These are phyloP conservation scores for Purpureocillium lavendulum DNA, from an alignment of 2,329 filamentous ascomycete genomes.

Conservation along the genomic window DNA sequence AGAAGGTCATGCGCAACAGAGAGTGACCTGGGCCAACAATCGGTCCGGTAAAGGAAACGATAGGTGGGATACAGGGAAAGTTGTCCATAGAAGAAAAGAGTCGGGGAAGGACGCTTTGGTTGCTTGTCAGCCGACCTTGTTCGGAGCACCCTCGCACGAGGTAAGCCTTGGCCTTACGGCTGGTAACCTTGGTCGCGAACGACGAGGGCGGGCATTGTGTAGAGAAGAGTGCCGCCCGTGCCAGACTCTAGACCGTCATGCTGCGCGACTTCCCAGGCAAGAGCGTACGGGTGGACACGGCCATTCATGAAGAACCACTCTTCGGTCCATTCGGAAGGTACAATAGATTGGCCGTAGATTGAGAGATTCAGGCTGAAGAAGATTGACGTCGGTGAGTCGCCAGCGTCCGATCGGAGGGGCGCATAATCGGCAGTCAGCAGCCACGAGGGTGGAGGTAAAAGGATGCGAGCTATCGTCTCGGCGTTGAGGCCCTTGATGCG, in stretches of 20 bases:
- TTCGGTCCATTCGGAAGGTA: neutral
- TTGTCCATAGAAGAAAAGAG: neutral
- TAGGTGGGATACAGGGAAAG: neutral
- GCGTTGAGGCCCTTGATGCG: neutral
- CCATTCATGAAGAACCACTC: neutral
- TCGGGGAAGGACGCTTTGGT: neutral
- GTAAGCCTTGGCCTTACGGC: neutral
- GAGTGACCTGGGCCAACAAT: neutral
- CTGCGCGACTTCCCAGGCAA: neutral
- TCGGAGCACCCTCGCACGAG: no score
- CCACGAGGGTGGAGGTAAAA: neutral
- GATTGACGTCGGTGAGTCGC: neutral
- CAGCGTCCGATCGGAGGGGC: neutral
- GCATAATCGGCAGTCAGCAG: neutral
- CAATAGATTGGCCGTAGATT: neutral
- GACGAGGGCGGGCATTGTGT: neutral
- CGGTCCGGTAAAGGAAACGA: neutral
- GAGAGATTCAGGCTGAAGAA: neutral
- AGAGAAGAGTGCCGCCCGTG: neutral
- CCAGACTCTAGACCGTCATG: neutral
- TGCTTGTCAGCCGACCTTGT: no score
- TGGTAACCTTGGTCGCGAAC: neutral
- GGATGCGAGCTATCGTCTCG: neutral
- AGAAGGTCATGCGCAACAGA: neutral
- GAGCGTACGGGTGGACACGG: neutral